A percentile compares a stretch with the other conserved stretches of the same genome.
phyloP scores from a whole-genome alignment of 345 rosid species.

The Brassica carinata region DNA sequence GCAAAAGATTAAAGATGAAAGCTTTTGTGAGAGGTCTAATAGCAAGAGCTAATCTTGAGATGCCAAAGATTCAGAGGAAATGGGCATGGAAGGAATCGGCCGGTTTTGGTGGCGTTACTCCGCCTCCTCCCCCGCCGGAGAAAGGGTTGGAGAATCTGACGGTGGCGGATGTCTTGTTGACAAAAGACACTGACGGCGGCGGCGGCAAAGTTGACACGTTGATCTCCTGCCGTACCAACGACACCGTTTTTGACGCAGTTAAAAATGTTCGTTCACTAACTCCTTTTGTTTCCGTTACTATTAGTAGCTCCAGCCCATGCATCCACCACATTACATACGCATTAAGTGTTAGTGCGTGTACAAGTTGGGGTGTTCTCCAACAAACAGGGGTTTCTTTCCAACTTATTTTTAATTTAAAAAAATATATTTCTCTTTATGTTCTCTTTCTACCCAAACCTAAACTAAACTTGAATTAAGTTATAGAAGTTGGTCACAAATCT shows the following conservation, averaged over 20 bases:
- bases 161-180: constrained; percentile 71
- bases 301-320: not conserved
- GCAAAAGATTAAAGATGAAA: constrained; percentile 16
- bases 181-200: constrained; percentile 46
- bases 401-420: not conserved
- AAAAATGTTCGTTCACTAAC: constrained; percentile 55
- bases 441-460: not conserved
- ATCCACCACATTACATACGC: constrained; percentile 12
- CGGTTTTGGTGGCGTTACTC: constrained; percentile 32
- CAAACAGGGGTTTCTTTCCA: not conserved
- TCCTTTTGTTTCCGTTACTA: not conserved
- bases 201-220: constrained; percentile 50
- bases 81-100: constrained; percentile 32
- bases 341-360: not conserved
- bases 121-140: constrained; percentile 47
- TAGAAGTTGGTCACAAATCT: not conserved
- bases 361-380: not conserved
- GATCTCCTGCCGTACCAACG: constrained; percentile 68
- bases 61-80: constrained; percentile 32
- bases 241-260: constrained; percentile 70
- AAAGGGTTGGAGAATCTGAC: constrained; percentile 77
- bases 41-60: constrained; percentile 34
- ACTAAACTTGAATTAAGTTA: not conserved
- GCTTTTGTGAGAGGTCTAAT: constrained; percentile 31
- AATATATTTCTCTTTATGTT: not conserved